Conservation (phyloP, 2,329 filamentous ascomycete species). For the Colletotrichum sp. region DNA sequence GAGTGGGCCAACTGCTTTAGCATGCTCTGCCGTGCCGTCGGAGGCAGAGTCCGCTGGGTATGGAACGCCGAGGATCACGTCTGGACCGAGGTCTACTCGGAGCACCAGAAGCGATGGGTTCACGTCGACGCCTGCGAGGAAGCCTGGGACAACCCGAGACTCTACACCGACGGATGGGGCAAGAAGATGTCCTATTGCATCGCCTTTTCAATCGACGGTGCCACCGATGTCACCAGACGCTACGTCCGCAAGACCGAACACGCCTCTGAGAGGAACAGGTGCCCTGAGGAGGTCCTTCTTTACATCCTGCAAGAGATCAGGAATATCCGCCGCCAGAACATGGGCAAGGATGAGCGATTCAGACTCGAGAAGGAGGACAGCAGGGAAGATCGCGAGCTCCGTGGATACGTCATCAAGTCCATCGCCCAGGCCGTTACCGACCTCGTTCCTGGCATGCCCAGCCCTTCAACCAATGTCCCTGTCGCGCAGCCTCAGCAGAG, state of each 20-base stretch:
- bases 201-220: conserved; percentile 90
- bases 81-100: conserved; percentile 97
- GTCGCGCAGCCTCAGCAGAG: conserved; percentile 27
- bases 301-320: conserved; percentile 94
- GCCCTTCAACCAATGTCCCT: conserved; percentile 26
- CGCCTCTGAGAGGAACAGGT: conserved; percentile 76
- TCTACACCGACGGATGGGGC: conserved; percentile 94
- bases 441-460: conserved; percentile 59
- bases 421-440: conserved; percentile 77
- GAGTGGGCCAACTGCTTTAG: conserved; percentile 99
- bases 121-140: conserved; percentile 96
- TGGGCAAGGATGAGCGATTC: conserved; percentile 86
- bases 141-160: conserved; percentile 89
- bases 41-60: conserved; percentile 91
- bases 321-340: conserved; percentile 79
- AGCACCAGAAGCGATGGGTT: conserved; percentile 93
- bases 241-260: conserved; percentile 76
- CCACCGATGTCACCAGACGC: conserved; percentile 69
- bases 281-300: conserved; percentile 87
- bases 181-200: conserved; percentile 98
- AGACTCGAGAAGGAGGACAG: conserved; percentile 81
- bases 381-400: conserved; percentile 76
- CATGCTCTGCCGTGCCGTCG: conserved; percentile 95
- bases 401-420: conserved; percentile 74
- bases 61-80: conserved; percentile 98